Evolutionary conservation across 768 basidiomycete species (phyloP).

Genomic region (Lentinula boryana): DNA sequence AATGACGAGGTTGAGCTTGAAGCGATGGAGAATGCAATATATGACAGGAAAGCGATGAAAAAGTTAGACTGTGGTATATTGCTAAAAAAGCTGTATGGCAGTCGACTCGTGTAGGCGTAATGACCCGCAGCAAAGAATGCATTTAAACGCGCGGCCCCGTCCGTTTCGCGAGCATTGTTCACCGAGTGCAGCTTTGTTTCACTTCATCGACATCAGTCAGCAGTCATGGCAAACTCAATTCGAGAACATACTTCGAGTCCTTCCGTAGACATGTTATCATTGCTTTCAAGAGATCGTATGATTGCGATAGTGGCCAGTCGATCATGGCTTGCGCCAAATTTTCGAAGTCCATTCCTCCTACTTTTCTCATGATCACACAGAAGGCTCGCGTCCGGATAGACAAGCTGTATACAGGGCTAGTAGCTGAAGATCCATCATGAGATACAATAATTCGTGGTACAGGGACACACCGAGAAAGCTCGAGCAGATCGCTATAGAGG

Average conservation of each 20-base stretch:
- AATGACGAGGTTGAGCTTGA: neutral
- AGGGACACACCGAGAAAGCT: neutral
- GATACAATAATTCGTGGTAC: neutral
- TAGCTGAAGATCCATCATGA: neutral
- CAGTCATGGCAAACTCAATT: too few species aligned
- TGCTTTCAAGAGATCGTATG: neutral
- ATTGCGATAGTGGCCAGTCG: neutral
- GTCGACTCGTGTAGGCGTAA: too few species aligned
- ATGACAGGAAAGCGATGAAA: neutral
- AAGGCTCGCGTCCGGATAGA: neutral
- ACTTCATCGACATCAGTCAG: too few species aligned
- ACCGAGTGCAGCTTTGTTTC: too few species aligned
- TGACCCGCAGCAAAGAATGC: too few species aligned
- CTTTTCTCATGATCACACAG: neutral
- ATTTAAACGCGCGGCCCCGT: too few species aligned
- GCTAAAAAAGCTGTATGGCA: neutral
- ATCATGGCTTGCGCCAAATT: neutral
- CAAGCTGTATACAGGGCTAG: neutral
- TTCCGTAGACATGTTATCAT: neutral
- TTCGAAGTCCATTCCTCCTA: neutral
- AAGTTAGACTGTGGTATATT: neutral
- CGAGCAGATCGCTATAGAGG: neutral
- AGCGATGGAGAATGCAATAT: neutral
- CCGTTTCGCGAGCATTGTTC: too few species aligned
- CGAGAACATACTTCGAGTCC: neutral